Evolutionary conservation across 139 green algal genomes (phyloP).

Genomic region (Medakamo hakoo): DNA sequence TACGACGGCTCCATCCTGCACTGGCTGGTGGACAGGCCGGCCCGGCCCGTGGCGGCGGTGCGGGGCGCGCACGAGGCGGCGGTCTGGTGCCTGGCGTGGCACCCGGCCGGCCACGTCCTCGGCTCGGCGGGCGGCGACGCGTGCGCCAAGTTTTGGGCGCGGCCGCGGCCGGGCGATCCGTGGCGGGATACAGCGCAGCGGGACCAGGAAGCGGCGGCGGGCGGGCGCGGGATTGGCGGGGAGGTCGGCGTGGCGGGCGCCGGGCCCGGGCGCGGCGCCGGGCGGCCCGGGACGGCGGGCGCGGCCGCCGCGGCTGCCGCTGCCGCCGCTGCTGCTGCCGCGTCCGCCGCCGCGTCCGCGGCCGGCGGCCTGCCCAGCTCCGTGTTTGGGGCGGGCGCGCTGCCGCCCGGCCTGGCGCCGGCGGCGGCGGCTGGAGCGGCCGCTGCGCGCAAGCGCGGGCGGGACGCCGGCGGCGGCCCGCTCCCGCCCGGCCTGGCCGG

Average conservation of each 20-base stretch:
- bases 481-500: too few species aligned
- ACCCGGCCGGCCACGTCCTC: conserved; percentile 75
- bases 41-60: conserved; percentile 26
- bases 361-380: too few species aligned
- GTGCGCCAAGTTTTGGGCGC: conserved; percentile 56
- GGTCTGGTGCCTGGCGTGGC: conserved; percentile 58
- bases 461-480: too few species aligned
- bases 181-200: neutral
- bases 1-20: conserved; percentile 58
- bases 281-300: too few species aligned
- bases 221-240: neutral
- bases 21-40: conserved; percentile 37
- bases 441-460: too few species aligned
- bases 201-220: neutral
- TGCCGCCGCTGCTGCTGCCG: too few species aligned
- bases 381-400: too few species aligned
- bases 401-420: neutral
- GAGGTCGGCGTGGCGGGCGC: neutral
- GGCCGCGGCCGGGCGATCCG: neutral
- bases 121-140: conserved; percentile 30
- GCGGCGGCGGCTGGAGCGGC: too few species aligned
- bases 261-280: too few species aligned
- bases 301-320: too few species aligned
- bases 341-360: too few species aligned
- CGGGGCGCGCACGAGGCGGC: conserved; percentile 42